Percentiles rank a stretch among this genome's conserved stretches.
Evolutionary conservation across 179 eudicot species (phyloP).

Genomic region (Drosera spatulata): DNA sequence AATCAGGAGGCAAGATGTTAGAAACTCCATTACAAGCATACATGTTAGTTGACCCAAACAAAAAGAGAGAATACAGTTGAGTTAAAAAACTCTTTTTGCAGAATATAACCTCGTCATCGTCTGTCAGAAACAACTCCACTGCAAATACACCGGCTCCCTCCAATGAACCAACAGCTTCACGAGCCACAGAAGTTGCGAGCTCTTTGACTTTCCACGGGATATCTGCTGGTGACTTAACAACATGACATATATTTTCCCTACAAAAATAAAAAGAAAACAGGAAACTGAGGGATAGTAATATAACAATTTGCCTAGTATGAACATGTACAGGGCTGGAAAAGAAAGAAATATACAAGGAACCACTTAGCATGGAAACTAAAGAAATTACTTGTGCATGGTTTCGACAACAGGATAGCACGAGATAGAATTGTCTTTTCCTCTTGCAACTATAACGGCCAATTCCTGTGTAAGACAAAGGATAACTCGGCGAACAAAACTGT

Average conservation of each 20-base stretch:
- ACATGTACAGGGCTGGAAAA: neutral
- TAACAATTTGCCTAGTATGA: neutral
- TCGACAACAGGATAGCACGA: constrained; percentile 87
- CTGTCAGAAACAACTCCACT: constrained; percentile 81
- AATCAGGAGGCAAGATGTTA: constrained; percentile 1
- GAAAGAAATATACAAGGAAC: too few relatives aligned
- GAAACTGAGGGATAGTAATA: neutral
- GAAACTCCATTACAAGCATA: neutral
- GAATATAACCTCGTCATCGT: constrained; percentile 59
- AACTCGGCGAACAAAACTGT: neutral
- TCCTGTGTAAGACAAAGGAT: constrained; percentile 33
- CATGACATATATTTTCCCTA: constrained; percentile 89
- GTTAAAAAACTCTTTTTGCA: neutral
- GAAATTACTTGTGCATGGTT: constrained; percentile 78
- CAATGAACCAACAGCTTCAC: constrained; percentile 67
- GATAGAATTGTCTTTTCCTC: constrained; percentile 80
- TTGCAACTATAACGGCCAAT: constrained; percentile 90
- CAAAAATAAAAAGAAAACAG: neutral
- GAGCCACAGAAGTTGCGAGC: constrained; percentile 72
- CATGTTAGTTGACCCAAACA: neutral
- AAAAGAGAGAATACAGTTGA: neutral
- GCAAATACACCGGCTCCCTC: constrained; percentile 98
- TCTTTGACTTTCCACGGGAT: constrained; percentile 69
- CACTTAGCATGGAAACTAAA: neutral
- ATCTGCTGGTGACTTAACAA: constrained; percentile 85